Percentiles rank a stretch among this genome's conserved stretches.
These are phyloP conservation scores for Emiliania huxleyi DNA, from an alignment of 78 protist species.

Conservation along the genomic window DNA sequence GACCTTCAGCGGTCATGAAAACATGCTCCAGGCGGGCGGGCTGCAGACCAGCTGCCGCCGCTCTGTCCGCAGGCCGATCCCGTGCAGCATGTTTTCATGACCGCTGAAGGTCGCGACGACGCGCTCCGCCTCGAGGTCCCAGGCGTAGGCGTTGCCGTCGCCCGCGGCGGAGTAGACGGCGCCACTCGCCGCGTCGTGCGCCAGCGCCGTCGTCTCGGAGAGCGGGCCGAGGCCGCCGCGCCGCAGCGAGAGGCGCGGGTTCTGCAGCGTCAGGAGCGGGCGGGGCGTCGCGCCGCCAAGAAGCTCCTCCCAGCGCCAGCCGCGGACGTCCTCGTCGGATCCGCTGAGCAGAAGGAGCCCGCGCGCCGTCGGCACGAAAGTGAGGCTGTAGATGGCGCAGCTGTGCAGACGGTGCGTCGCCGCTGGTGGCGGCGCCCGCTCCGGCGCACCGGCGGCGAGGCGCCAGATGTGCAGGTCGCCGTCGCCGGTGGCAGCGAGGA, in stretches of 20 bases:
- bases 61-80: not conserved
- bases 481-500: not conserved
- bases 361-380: not conserved
- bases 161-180: not conserved
- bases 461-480: not conserved
- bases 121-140: not conserved
- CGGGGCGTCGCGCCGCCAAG: not conserved
- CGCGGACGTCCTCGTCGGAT: not conserved
- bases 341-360: not conserved
- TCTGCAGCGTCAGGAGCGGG: not conserved
- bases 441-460: not conserved
- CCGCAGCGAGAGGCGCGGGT: not conserved
- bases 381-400: not conserved
- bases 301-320: not conserved
- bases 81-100: not conserved
- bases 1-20: too few relatives aligned
- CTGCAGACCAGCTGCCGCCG: not conserved
- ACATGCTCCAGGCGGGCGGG: too few relatives aligned
- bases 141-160: slow-evolving; percentile 17
- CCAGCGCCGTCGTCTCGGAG: not conserved
- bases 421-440: too few relatives aligned
- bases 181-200: not conserved
- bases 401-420: not conserved
- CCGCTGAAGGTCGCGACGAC: not conserved
- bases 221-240: not conserved